Percentiles rank a stretch among this genome's conserved stretches.
Evolutionary conservation across 2,329 filamentous ascomycete species (phyloP).

Genomic region (Aureobasidium zeae): DNA sequence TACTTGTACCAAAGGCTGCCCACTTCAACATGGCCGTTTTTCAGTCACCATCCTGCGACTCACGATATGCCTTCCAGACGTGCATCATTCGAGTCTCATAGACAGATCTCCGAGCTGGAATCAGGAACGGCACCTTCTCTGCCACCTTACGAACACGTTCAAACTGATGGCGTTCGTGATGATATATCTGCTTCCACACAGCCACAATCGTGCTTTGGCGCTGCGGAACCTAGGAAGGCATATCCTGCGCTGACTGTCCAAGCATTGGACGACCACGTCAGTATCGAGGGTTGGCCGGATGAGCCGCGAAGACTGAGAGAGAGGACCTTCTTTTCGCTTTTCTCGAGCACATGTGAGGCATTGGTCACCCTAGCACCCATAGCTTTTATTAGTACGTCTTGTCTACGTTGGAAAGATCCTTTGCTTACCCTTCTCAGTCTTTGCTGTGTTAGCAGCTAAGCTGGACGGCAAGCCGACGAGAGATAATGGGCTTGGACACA

Average conservation of each 20-base stretch:
- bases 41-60: too few species aligned
- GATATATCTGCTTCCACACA: too few species aligned
- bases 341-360: conserved; percentile 21
- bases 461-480: conserved; percentile 25
- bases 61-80: too few species aligned
- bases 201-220: too few species aligned
- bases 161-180: too few species aligned
- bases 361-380: conserved; percentile 26
- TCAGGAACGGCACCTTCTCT: background rate
- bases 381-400: conserved; percentile 28
- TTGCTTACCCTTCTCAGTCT: conserved; percentile 19
- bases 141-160: background rate
- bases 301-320: conserved; percentile 13
- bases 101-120: too few species aligned
- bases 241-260: too few species aligned
- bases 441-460: conserved; percentile 22
- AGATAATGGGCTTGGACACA: conserved; percentile 22
- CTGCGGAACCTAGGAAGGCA: too few species aligned
- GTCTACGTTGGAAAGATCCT: background rate
- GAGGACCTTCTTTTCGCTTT: background rate
- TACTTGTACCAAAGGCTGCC: too few species aligned
- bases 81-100: too few species aligned
- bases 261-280: background rate
- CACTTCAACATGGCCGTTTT: too few species aligned
- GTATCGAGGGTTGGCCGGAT: conserved; percentile 14